Percentiles rank a stretch among this genome's conserved stretches.
Conservation (phyloP, 257 asterid species). For the Nicotiana undulata region DNA sequence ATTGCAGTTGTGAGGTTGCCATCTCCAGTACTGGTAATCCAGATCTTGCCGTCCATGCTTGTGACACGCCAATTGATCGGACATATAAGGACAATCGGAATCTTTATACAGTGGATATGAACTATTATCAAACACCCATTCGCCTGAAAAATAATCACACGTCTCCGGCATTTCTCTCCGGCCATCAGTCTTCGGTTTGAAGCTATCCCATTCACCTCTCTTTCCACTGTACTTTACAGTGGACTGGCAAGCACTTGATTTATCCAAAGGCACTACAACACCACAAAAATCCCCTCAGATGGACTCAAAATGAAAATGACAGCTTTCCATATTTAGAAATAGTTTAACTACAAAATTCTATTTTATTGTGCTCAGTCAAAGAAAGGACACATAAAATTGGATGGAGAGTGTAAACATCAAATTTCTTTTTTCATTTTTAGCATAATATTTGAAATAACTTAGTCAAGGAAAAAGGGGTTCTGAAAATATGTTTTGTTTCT, state of each 20-base stretch:
- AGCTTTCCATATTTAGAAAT: too few relatives aligned
- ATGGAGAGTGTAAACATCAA: too few relatives aligned
- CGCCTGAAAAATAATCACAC: constrained; percentile 76
- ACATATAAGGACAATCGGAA: constrained; percentile 79
- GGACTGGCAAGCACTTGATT: constrained; percentile 46
- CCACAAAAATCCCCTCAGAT: neutral
- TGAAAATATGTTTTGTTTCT: neutral
- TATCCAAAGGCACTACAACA: constrained; percentile 42
- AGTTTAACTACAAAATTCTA: too few relatives aligned
- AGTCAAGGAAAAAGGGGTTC: neutral
- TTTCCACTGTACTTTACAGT: constrained; percentile 67
- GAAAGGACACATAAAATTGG: too few relatives aligned
- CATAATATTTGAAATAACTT: too few relatives aligned
- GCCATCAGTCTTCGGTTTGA: constrained; percentile 18
- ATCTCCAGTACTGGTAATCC: constrained; percentile 68
- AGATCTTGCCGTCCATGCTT: constrained; percentile 64
- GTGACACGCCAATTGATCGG: constrained; percentile 82
- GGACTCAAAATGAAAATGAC: too few relatives aligned
- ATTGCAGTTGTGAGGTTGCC: constrained; percentile 80
- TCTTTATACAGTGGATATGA: constrained; percentile 67
- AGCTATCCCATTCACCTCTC: constrained; percentile 36
- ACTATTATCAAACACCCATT: constrained; percentile 68
- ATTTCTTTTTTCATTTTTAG: too few relatives aligned
- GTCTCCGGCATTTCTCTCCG: constrained; percentile 17
- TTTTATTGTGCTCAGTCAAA: too few relatives aligned